Base-by-base conservation (phyloP, 108 stramenopile genomes). In the Fragilariopsis cylindrus region DNA sequence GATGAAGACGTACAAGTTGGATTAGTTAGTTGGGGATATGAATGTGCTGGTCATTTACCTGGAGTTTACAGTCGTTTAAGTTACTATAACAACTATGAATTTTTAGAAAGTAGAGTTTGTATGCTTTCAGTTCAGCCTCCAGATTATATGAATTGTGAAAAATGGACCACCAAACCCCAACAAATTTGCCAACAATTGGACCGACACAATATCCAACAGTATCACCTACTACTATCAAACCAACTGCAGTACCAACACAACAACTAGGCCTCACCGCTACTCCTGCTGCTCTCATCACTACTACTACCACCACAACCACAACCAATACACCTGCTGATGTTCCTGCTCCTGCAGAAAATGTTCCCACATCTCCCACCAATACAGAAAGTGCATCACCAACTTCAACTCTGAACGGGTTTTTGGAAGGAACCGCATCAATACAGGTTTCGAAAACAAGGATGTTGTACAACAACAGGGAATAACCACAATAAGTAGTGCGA, bases 1-100 rank as follows among this genome's bases (percentile, higher is more conserved):
- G 72, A 30, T 0, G 49, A 79, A 57, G 85, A 86, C 71, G 63
- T 84, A 9, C 76, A 76, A 18, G 52, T 87, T 1, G 82, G 82
- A 15, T 60, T 83, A 6, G 65, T 66, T 13, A 58, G 56, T 18
- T 81, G 80, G 85, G 85, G 77, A 63, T 72, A 65, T 21, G 78
- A 78, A 13, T 84, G 82, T 64, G 81, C 77, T 2, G 76, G 73
- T 41, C 64, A 45, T 7, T 74, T 80, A 41, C 83, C 88, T 0
- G 88, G 85, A 21, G 79, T 89, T 44, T 89, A 83, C 67, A 56
- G 76, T 40, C 79, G 90, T 53, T 48, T 84, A 13, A 78, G 82
- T 50, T 54, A 69, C 50, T 73, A 16, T 47, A 47, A 11, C 11
- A 9, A 45, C 3, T 78, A 78, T 57, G 55, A 45, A 48, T 78